phyloP scores from a whole-genome alignment of 108 stramenopile species.

The Skeletonema menzelii region DNA sequence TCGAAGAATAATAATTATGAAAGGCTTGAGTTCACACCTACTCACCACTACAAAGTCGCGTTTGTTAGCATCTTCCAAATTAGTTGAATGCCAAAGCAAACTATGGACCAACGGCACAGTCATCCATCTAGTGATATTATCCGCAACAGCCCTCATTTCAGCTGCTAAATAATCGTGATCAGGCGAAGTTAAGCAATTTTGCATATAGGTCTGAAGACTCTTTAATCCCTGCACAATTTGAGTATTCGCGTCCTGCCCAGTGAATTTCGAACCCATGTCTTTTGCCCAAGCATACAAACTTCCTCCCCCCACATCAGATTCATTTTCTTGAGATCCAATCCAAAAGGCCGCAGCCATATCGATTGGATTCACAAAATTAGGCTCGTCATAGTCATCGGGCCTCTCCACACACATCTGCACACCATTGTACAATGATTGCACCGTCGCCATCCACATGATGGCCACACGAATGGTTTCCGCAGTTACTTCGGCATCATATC shows the following conservation, averaged over 20 bases:
- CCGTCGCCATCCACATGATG: constrained; percentile 76
- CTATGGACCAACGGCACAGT: constrained; percentile 79
- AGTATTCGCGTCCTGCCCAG: constrained; percentile 52
- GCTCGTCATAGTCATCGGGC: constrained; percentile 8
- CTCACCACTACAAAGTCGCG: constrained; percentile 2
- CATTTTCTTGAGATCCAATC: constrained; percentile 68
- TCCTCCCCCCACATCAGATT: constrained; percentile 49
- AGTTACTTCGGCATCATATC: constrained; percentile 26
- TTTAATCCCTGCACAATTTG: constrained; percentile 49
- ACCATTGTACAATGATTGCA: constrained; percentile 59
- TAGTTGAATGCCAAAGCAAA: constrained; percentile 53
- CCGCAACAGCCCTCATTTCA: constrained; percentile 37
- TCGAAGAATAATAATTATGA: neutral
- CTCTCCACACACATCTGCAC: constrained; percentile 43
- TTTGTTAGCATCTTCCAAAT: neutral
- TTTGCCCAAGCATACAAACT: constrained; percentile 72
- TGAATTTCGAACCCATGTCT: constrained; percentile 49
- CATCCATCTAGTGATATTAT: constrained; percentile 47
- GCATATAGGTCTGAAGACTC: constrained; percentile 26
- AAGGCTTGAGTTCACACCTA: neutral
- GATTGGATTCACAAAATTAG: constrained; percentile 35
- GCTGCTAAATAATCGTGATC: constrained; percentile 37
- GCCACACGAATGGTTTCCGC: constrained; percentile 43
- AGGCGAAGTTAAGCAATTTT: constrained; percentile 18
- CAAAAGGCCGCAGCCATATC: constrained; percentile 78